These are phyloP conservation scores for Colletotrichum scovillei DNA, from an alignment of 2,329 filamentous ascomycete species.

Conservation along the genomic window DNA sequence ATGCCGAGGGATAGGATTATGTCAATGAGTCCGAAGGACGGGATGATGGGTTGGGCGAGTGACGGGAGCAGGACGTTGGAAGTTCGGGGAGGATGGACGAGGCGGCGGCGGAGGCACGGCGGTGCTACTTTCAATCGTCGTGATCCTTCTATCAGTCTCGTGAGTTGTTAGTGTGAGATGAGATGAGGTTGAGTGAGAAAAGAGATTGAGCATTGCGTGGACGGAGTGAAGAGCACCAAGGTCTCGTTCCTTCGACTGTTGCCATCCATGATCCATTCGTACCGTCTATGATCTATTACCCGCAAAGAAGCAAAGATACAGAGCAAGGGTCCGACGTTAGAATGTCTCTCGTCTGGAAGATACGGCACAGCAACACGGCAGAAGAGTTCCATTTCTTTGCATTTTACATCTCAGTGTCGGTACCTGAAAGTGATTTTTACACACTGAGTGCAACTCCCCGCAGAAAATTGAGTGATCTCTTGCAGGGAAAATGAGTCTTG, in stretches of 20 bases:
- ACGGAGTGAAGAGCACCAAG: not conserved
- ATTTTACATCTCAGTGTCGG: not conserved
- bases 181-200: slow-evolving; percentile 4
- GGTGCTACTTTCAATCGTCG: not conserved
- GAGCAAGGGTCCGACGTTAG: not conserved
- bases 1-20: not conserved
- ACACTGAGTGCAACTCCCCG: not conserved
- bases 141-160: not conserved
- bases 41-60: not conserved
- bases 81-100: not conserved
- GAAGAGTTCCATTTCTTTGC: not conserved
- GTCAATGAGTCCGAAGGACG: not conserved
- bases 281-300: no score
- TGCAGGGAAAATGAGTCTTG: not conserved
- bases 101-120: not conserved
- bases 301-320: not conserved
- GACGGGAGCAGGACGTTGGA: not conserved
- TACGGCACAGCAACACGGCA: not conserved
- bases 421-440: not conserved
- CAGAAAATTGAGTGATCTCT: not conserved
- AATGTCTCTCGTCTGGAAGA: not conserved
- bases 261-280: no score
- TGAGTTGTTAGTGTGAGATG: not conserved
- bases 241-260: not conserved
- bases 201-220: not conserved